Conservation (phyloP, 2,329 filamentous ascomycete genomes). For the Colletotrichum karsti region DNA sequence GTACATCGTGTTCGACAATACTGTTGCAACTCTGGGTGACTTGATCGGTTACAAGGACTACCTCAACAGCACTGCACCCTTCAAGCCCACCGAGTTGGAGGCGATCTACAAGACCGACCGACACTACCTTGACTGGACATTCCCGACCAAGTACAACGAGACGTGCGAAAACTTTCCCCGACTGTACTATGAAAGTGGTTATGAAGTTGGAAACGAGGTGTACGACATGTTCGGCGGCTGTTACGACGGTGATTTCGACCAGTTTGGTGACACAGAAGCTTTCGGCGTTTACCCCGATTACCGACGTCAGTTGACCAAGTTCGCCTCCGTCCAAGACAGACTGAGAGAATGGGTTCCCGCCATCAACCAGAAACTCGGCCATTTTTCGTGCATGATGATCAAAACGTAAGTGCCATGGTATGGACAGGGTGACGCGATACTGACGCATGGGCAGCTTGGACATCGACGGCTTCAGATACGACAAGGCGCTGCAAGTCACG, state of each 20-base stretch:
- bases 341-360: slow-evolving; percentile 69
- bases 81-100: slow-evolving; percentile 62
- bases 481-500: slow-evolving; percentile 73
- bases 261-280: slow-evolving; percentile 69
- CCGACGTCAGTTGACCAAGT: slow-evolving; percentile 71
- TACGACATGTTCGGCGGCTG: slow-evolving; percentile 60
- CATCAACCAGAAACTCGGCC: slow-evolving; percentile 64
- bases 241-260: slow-evolving; percentile 71
- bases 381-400: slow-evolving; percentile 71
- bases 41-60: slow-evolving; percentile 69
- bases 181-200: slow-evolving; percentile 68
- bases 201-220: slow-evolving; percentile 55
- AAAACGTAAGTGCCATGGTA: slow-evolving; percentile 39
- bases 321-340: slow-evolving; percentile 73
- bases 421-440: neutral
- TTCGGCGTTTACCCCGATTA: slow-evolving; percentile 71
- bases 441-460: slow-evolving; percentile 50
- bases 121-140: slow-evolving; percentile 66
- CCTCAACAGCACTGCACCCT: slow-evolving; percentile 66
- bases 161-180: slow-evolving; percentile 63
- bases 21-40: slow-evolving; percentile 71
- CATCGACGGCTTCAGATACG: slow-evolving; percentile 72
- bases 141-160: slow-evolving; percentile 60
- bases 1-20: slow-evolving; percentile 74
- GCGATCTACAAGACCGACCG: slow-evolving; percentile 63